A percentile compares a stretch with the other conserved stretches of the same genome.
These are phyloP conservation scores for Marasmius fiardii DNA, from an alignment of 1,284 basidiomycete species.

Conservation along the genomic window DNA sequence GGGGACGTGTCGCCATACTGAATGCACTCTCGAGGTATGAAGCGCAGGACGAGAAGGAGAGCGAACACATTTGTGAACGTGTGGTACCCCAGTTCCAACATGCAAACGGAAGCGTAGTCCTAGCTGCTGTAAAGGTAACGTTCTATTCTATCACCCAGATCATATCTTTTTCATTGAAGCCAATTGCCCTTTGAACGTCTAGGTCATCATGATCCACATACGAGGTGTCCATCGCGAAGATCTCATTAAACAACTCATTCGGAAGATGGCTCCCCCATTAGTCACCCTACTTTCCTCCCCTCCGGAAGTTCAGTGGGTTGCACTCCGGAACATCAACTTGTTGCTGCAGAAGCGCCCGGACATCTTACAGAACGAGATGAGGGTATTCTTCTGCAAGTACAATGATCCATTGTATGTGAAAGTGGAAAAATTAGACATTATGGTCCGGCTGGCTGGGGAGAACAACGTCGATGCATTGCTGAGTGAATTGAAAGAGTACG, in stretches of 20 bases:
- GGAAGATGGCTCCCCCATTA: slow-evolving; percentile 98
- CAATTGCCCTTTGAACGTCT: not conserved
- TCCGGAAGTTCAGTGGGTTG: slow-evolving; percentile 94
- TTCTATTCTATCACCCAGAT: slow-evolving; percentile 8
- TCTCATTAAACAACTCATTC: slow-evolving; percentile 81
- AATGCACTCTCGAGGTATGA: slow-evolving; percentile 85
- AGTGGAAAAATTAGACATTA: slow-evolving; percentile 97
- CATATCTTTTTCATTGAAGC: slow-evolving; percentile 1
- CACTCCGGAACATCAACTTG: slow-evolving; percentile 93
- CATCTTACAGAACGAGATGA: slow-evolving; percentile 91
- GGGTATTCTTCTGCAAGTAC: slow-evolving; percentile 99
- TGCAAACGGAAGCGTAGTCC: slow-evolving; percentile 91
- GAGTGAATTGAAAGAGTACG: slow-evolving; percentile 92
- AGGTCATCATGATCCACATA: slow-evolving; percentile 98
- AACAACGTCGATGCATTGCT: slow-evolving; percentile 93
- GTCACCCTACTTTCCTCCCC: slow-evolving; percentile 77
- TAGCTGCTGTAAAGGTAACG: slow-evolving; percentile 90
- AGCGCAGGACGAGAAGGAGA: slow-evolving; percentile 87
- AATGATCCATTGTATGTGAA: slow-evolving; percentile 99
- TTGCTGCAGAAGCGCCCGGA: slow-evolving; percentile 91
- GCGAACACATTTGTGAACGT: slow-evolving; percentile 97
- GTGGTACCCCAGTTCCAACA: slow-evolving; percentile 99
- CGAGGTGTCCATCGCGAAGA: slow-evolving; percentile 82
- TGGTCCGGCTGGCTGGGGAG: slow-evolving; percentile 91
- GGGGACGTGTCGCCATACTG: slow-evolving; percentile 94